Evolutionary conservation across 495 filamentous ascomycete species (phyloP).

Genomic region (Aspergillus cristatus): DNA sequence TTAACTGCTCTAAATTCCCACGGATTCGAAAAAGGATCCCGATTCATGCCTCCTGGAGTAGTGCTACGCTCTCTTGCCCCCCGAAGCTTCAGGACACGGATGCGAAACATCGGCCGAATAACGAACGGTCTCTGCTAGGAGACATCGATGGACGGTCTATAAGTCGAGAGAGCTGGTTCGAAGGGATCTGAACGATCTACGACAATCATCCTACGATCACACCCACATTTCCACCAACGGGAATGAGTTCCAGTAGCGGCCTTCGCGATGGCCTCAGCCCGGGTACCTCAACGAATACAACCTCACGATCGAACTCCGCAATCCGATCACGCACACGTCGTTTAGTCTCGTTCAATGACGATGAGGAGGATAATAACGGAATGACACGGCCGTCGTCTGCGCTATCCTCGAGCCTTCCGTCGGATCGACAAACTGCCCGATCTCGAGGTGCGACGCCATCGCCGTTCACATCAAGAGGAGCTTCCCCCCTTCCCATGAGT

Average conservation of each 20-base stretch:
- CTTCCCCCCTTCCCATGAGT: conserved; percentile 40
- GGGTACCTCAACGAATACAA: conserved; percentile 23
- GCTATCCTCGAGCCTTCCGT: conserved; percentile 19
- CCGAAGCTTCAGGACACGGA: conserved; percentile 10
- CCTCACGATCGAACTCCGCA: conserved; percentile 23
- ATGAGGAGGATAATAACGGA: conserved; percentile 25
- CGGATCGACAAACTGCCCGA: conserved; percentile 19
- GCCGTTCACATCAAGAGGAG: conserved; percentile 33
- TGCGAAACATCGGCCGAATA: conserved; percentile 30
- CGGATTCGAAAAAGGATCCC: no score
- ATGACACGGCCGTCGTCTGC: conserved; percentile 24
- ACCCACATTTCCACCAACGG: conserved; percentile 15
- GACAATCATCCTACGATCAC: conserved; percentile 11
- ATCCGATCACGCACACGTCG: conserved; percentile 38
- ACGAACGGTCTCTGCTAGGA: conserved; percentile 36
- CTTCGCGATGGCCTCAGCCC: conserved; percentile 30
- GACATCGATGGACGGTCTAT: conserved; percentile 37
- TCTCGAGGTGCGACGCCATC: conserved; percentile 36
- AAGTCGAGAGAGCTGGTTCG: conserved; percentile 19
- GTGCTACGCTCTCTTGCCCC: no score
- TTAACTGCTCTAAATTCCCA: no score
- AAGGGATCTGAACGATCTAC: no score
- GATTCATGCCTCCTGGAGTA: no score
- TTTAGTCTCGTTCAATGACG: conserved; percentile 33
- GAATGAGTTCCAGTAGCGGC: conserved; percentile 39